A percentile compares a stretch with the other conserved stretches of the same genome.
phyloP scores from a whole-genome alignment of 805 yeast genomes.

The Metschnikowia baotianmanensis region DNA sequence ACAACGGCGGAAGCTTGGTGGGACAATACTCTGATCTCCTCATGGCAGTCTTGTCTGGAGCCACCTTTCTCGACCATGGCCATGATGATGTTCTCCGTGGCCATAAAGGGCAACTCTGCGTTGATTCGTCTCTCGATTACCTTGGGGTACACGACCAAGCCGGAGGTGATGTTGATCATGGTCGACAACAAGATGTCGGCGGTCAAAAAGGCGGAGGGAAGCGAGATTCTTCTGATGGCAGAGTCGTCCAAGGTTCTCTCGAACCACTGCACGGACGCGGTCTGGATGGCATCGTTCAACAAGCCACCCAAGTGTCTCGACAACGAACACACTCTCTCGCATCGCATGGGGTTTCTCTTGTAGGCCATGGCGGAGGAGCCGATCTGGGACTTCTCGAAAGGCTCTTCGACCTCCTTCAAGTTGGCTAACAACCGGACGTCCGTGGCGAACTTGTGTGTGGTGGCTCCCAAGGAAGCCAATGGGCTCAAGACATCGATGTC shows the following conservation, averaged over 20 bases:
- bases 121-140: slow-evolving; percentile 95
- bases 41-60: slow-evolving; percentile 97
- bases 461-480: slow-evolving; percentile 89
- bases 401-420: slow-evolving; percentile 96
- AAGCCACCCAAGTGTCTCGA: slow-evolving; percentile 93
- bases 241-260: slow-evolving; percentile 98
- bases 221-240: slow-evolving; percentile 94
- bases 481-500: slow-evolving; percentile 94
- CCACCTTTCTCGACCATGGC: slow-evolving; percentile 99
- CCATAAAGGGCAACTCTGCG: slow-evolving; percentile 98
- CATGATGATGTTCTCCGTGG: slow-evolving; percentile 98
- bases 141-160: slow-evolving; percentile 96
- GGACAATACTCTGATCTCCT: slow-evolving; percentile 91
- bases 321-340: slow-evolving; percentile 97
- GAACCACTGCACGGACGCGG: slow-evolving; percentile 98
- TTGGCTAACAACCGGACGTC: slow-evolving; percentile 94
- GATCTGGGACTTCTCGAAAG: slow-evolving; percentile 97
- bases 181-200: slow-evolving; percentile 92
- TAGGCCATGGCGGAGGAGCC: slow-evolving; percentile 99
- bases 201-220: slow-evolving; percentile 95
- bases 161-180: slow-evolving; percentile 86
- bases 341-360: slow-evolving; percentile 99
- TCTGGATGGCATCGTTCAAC: slow-evolving; percentile 90
- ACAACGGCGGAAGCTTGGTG: slow-evolving; percentile 98
- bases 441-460: slow-evolving; percentile 97